Conservation (phyloP, 129 eudicot genomes). For the Solidago caesia region DNA sequence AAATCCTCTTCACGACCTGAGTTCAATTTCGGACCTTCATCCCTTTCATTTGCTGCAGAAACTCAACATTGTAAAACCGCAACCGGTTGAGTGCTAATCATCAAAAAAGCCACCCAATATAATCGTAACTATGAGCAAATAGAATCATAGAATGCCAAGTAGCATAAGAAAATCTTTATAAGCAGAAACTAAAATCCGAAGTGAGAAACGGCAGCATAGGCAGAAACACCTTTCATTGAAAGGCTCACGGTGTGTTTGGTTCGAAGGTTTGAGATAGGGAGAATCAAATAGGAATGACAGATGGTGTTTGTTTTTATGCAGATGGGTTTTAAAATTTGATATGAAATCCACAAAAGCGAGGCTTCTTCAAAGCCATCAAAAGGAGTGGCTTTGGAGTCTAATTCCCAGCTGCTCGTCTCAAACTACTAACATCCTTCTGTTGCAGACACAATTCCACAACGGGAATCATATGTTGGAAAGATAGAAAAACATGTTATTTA, state of each 20-base stretch:
- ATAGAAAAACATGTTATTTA: no score
- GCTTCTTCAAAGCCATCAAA: no score
- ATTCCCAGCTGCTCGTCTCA: no score
- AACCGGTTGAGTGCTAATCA: slow-evolving; percentile 13
- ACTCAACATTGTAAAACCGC: slow-evolving; percentile 19
- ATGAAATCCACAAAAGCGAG: no score
- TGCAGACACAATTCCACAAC: no score
- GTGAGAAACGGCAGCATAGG: neutral
- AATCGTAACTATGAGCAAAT: slow-evolving; percentile 4
- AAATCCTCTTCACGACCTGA: slow-evolving; percentile 25
- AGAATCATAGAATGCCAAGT: neutral
- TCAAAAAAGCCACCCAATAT: slow-evolving; percentile 9
- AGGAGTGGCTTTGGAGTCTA: no score
- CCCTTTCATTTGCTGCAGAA: slow-evolving; percentile 35
- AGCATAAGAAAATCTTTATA: slow-evolving; percentile 1
- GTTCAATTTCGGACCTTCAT: slow-evolving; percentile 16
- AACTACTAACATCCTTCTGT: no score
- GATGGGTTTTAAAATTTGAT: no score
- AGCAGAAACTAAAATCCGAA: neutral
- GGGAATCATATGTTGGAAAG: no score
- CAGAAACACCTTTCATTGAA: neutral
- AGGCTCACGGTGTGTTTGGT: no score
- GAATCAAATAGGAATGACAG: no score
- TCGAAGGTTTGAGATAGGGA: neutral
- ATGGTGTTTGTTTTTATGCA: no score